Evolutionary conservation across 768 basidiomycete genomes (phyloP), one percentile per base, ranked within the genome.

Genomic region (Lactarius hatsudake): DNA sequence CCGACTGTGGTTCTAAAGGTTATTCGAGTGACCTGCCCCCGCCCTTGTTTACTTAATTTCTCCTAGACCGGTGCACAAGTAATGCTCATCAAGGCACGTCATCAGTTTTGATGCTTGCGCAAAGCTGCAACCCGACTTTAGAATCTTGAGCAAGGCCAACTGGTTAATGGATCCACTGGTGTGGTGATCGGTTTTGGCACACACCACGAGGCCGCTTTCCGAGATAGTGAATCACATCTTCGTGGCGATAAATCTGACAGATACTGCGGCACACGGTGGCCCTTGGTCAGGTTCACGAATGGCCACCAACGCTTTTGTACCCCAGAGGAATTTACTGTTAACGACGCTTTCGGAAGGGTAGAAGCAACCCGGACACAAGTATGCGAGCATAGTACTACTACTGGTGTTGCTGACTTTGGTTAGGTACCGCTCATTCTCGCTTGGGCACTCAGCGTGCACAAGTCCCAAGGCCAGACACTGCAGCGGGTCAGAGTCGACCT

Each of bases 381-480:
- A 59, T 48, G 74, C 69, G 8, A 40, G 26, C 59, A 20, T 32
- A 65, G 17, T 54, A 51, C 13, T 45, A 55, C 65, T 51, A 42
- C 62, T 43, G 48, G 34, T 48, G 34, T 66, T n/a, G 15, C 20
- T 61, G 20, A 42, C 28, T 30, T 56, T 30, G 13, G 3, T 36
- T 43, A 86, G 83, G 70, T 87, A 10, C 84, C 86, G 2, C 71
- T 89, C 6, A 87, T 88, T 60, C 78, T 94, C n/a, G 87, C 94
- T 0, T 95, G 93, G 90, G 93, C 93, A 0, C 80, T 95, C 74
- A 89, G 88, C 58, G 87, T 95, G 42, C 93, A 95, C 78, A 96
- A 96, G 74, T 89, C 89, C 5, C 94, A 96, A 74, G 94, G 94
- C 0, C 94, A 95, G 75, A 96, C 94, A 0, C 78, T 96, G 54